Base-by-base conservation (phyloP, 495 filamentous ascomycete genomes). In the Aspergillus nidulans region DNA sequence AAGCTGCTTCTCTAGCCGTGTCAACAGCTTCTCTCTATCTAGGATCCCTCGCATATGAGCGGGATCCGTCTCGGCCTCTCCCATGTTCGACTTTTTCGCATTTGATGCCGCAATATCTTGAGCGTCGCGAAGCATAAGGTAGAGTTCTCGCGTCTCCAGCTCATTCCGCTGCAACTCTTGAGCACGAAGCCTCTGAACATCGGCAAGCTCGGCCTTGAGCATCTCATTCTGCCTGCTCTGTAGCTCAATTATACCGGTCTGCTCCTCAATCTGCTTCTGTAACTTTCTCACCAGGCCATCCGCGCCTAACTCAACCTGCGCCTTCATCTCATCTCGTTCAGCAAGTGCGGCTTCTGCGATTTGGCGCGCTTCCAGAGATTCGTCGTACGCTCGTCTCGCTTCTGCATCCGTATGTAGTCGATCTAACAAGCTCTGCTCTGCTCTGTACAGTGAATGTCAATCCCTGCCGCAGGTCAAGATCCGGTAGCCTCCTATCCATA, bases 391-490 rank as follows among this genome's bases (percentile, higher is more conserved):
- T 69, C 89, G 90, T 38, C 92, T 81, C 44, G 94, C 95, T 70
- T 98, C 94, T 1, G 87, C 88, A 74, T 98, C 94, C 2, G 95
- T 97, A 64, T 98, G 94, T 47, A 98, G 80, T 67, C 90, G 92
- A 69, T 97, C 95, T 52, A 98, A 76, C 56, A 98, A 76, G 69
- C 81, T 94, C 73, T 98, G 94, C 36, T 97, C 94, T 76, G 69
- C 81, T 94, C 73, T 98, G 94, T 38, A 98, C 94, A 3, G 95
- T 96, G 66, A 97, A 97, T 66, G 92, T 96, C 61, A 98, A 81
- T 56, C 91, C 95, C 63, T 96, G 91, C 71, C 95, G 95, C 52
- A 98, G 83, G 65, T 98, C 94, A 80, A 98, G 90, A 72, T 98
- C 92, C 39, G 94, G 95, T 56, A 97, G 70, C 49, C 94, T 82